Evolutionary conservation across 345 rosid genomes (phyloP).

Genomic region (Gossypium australe): DNA sequence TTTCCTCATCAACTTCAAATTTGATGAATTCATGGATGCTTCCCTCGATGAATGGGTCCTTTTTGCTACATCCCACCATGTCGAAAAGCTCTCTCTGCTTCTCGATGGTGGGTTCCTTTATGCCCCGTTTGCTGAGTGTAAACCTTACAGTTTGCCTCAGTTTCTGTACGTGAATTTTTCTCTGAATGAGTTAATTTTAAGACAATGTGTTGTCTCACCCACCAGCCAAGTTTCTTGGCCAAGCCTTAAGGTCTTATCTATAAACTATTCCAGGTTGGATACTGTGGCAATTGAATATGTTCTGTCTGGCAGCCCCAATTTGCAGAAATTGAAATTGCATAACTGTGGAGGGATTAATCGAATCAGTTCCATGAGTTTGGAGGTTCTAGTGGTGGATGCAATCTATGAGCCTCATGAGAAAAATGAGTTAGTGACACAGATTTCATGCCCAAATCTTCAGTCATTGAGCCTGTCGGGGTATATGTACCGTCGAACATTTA

Average conservation of each 20-base stretch:
- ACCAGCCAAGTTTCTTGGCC: not conserved
- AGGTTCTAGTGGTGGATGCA: not conserved
- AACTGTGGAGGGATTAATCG: not conserved
- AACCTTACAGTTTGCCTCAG: not conserved
- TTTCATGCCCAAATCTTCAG: conserved; percentile 2
- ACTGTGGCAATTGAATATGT: not conserved
- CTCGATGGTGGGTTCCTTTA: not conserved
- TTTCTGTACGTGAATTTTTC: not conserved
- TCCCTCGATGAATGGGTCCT: not conserved
- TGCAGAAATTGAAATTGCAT: conserved; percentile 4
- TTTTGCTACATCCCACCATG: conserved; percentile 1
- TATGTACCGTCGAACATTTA: not conserved
- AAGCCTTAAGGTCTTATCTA: not conserved
- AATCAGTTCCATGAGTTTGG: not conserved
- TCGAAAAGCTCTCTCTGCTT: conserved; percentile 1
- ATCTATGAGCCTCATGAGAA: not conserved
- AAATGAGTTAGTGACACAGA: not conserved
- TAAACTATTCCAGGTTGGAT: not conserved
- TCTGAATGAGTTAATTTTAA: not conserved
- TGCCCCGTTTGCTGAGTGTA: not conserved
- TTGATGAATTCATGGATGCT: not conserved
- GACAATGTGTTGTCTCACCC: not conserved
- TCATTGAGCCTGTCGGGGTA: not conserved
- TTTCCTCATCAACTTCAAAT: not conserved
- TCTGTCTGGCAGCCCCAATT: not conserved